A percentile compares a stretch with the other conserved stretches of the same genome.
Evolutionary conservation across 2,329 filamentous ascomycete genomes (phyloP).

Genomic region (Beauveria brongniartii): DNA sequence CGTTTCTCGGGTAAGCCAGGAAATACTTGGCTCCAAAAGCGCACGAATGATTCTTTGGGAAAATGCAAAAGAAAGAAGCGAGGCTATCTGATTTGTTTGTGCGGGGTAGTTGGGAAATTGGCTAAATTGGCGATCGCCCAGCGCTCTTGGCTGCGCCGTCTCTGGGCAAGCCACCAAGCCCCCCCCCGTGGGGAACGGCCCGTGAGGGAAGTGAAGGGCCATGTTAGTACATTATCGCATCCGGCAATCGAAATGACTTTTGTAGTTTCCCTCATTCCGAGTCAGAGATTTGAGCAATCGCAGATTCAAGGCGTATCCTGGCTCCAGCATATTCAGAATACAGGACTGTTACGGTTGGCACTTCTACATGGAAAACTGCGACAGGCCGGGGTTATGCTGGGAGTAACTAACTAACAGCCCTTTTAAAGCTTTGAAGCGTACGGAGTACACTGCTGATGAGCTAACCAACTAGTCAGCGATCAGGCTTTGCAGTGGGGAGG

Average conservation of each 20-base stretch:
- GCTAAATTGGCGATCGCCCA: constrained; percentile 4
- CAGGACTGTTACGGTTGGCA: not conserved
- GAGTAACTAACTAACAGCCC: not conserved
- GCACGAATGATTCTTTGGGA: constrained; percentile 1
- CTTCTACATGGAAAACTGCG: not conserved
- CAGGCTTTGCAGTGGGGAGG: not conserved
- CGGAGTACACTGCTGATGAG: not conserved
- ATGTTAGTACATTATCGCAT: not conserved
- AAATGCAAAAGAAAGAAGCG: not conserved
- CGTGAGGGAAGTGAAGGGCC: not conserved
- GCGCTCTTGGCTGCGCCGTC: not conserved
- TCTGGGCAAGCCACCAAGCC: constrained; percentile 6
- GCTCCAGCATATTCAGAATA: not conserved
- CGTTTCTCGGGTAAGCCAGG: not conserved
- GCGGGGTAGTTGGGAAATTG: not conserved
- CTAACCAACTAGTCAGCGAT: not conserved
- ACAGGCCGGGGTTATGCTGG: not conserved
- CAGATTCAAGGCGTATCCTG: not conserved
- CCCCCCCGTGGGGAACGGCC: not conserved
- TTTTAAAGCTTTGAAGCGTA: not conserved
- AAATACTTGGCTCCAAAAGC: not conserved
- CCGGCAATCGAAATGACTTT: too few species aligned
- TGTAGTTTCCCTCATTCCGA: too few species aligned
- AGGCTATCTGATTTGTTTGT: not conserved
- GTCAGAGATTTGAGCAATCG: too few species aligned